A percentile compares a stretch with the other conserved stretches of the same genome.
Evolutionary conservation across 495 filamentous ascomycete species (phyloP).

Genomic region (Lepraria neglecta): DNA sequence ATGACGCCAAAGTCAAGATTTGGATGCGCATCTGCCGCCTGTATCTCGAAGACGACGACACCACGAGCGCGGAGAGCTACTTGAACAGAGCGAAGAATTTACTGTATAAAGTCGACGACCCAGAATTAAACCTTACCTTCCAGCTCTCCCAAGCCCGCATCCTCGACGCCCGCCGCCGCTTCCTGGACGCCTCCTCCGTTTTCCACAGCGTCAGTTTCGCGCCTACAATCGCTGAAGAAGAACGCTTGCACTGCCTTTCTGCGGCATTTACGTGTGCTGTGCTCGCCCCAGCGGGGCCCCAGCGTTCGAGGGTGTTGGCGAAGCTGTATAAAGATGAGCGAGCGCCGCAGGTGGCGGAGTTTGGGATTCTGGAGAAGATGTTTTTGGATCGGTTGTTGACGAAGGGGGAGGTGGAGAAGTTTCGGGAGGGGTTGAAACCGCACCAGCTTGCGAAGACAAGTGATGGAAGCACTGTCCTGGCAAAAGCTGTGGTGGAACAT

Average conservation of each 20-base stretch:
- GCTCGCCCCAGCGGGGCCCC: constrained; percentile 82
- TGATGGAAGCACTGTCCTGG: constrained; percentile 89
- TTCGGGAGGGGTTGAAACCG: constrained; percentile 68
- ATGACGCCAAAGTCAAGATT: constrained; percentile 68
- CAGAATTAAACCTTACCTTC: constrained; percentile 71
- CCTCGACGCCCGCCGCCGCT: constrained; percentile 79
- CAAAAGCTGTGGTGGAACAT: constrained; percentile 90
- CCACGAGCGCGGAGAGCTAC: constrained; percentile 73
- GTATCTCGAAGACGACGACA: constrained; percentile 91
- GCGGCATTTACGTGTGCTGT: constrained; percentile 95
- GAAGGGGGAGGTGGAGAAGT: constrained; percentile 74
- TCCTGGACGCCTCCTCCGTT: constrained; percentile 79
- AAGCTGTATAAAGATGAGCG: constrained; percentile 93
- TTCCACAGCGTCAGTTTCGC: constrained; percentile 82
- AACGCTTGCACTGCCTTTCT: constrained; percentile 72
- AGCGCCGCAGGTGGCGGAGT: constrained; percentile 66
- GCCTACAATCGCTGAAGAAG: constrained; percentile 70
- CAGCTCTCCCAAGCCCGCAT: constrained; percentile 88
- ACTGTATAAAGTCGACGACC: constrained; percentile 70
- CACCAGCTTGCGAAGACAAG: constrained; percentile 85
- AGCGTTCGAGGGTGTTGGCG: constrained; percentile 69
- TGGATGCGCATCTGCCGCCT: constrained; percentile 94
- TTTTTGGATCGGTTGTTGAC: constrained; percentile 82
- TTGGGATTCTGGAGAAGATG: constrained; percentile 92
- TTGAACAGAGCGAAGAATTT: constrained; percentile 90